Evolutionary conservation across 371 early-diverging fungal species (phyloP).

Genomic region (Mucor indicus): DNA sequence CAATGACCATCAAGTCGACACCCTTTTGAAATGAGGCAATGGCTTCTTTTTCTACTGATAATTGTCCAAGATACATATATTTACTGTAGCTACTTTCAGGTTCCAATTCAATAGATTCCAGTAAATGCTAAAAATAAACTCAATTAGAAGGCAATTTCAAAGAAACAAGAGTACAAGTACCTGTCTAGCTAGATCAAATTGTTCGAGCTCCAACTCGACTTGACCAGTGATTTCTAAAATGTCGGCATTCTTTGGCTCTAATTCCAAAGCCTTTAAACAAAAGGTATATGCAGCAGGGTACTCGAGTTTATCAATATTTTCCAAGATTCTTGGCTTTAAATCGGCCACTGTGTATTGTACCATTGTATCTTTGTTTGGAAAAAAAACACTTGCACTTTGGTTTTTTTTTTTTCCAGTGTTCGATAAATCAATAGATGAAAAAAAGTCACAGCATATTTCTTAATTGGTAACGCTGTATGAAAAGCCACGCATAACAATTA

Average conservation of each 20-base stretch:
- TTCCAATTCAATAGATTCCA: constrained; percentile 62
- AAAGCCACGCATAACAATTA: too few relatives aligned
- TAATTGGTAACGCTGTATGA: too few relatives aligned
- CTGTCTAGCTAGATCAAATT: constrained; percentile 66
- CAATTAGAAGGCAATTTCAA: too few relatives aligned
- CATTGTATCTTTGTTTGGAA: too few relatives aligned
- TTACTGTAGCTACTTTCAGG: constrained; percentile 74
- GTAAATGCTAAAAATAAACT: constrained; percentile 56
- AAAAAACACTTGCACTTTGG: too few relatives aligned
- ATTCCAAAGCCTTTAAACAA: constrained; percentile 65
- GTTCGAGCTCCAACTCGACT: constrained; percentile 73
- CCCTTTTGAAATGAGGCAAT: constrained; percentile 79
- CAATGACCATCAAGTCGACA: constrained; percentile 64
- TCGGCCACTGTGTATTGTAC: constrained; percentile 54
- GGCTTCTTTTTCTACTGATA: constrained; percentile 76
- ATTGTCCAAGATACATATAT: constrained; percentile 91
- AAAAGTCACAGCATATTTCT: too few relatives aligned
- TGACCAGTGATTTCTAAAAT: constrained; percentile 71
- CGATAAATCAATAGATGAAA: too few relatives aligned
- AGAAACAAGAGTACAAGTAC: too few relatives aligned
- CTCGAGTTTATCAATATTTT: constrained; percentile 74
- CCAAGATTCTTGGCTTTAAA: constrained; percentile 66
- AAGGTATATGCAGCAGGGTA: constrained; percentile 72
- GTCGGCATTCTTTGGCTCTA: constrained; percentile 61
- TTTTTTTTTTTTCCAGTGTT: too few relatives aligned